A percentile compares a stretch with the other conserved stretches of the same genome.
Conservation (phyloP, 768 basidiomycete genomes). For the Mycena leptocephala region DNA sequence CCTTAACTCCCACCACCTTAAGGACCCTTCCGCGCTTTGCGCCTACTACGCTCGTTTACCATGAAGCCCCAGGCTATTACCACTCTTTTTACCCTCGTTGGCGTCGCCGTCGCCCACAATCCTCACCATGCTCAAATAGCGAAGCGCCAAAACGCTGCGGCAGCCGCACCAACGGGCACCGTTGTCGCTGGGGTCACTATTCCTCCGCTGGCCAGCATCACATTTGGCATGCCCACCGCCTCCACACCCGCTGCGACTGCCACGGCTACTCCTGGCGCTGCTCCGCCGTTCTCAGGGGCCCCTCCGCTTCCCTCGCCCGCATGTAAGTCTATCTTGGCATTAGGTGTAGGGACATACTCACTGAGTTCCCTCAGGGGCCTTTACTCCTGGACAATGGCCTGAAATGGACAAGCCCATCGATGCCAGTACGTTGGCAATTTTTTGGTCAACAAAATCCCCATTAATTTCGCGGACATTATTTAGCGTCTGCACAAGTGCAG, state of each 20-base stretch:
- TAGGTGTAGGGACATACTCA: neutral
- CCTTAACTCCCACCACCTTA: constrained; percentile 11
- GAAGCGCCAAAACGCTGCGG: constrained; percentile 37
- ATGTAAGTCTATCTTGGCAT: constrained; percentile 59
- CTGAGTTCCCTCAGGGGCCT: constrained; percentile 1
- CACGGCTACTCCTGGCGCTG: constrained; percentile 73
- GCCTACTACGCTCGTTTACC: constrained; percentile 30
- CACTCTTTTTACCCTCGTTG: constrained; percentile 62
- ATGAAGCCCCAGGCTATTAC: constrained; percentile 65
- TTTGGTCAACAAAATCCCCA: neutral
- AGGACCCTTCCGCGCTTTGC: neutral
- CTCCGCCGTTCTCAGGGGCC: constrained; percentile 75
- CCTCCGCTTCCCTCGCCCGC: constrained; percentile 73
- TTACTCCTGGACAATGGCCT: constrained; percentile 15
- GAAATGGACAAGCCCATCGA: constrained; percentile 31
- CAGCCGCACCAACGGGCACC: constrained; percentile 24
- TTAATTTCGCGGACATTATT: constrained; percentile 4
- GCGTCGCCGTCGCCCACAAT: constrained; percentile 54
- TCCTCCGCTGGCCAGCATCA: constrained; percentile 74
- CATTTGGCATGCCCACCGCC: constrained; percentile 74
- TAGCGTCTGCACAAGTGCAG: constrained; percentile 72
- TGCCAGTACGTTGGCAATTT: neutral
- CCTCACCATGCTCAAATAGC: constrained; percentile 41
- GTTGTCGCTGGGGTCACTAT: constrained; percentile 53
- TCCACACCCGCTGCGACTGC: constrained; percentile 65